A percentile compares a stretch with the other conserved stretches of the same genome.
Evolutionary conservation across 345 rosid species (phyloP).

Genomic region (Corymbia maculata): DNA sequence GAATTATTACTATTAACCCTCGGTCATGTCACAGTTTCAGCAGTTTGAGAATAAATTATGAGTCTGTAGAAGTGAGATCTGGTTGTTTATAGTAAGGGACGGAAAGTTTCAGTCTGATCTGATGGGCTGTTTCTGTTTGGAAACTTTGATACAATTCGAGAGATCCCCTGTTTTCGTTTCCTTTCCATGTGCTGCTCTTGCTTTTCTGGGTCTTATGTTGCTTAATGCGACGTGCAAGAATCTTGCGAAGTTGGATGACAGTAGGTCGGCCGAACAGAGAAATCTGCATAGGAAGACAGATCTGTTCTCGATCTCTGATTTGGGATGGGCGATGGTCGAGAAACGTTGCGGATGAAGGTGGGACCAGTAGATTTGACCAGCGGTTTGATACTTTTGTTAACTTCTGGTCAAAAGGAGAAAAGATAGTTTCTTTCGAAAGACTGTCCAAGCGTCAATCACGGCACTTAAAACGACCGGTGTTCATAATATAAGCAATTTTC

Average conservation of each 20-base stretch:
- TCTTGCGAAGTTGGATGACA: not conserved
- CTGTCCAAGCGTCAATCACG: no score
- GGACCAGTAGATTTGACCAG: not conserved
- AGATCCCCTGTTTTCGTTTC: not conserved
- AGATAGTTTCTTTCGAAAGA: no score
- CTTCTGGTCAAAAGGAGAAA: not conserved
- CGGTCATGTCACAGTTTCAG: not conserved
- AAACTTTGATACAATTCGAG: not conserved
- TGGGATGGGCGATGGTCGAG: not conserved
- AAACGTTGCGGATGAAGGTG: not conserved
- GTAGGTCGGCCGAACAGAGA: not conserved
- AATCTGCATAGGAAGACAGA: not conserved
- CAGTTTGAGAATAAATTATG: not conserved
- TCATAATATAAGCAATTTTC: not conserved
- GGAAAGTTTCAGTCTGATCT: not conserved
- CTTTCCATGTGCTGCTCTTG: not conserved
- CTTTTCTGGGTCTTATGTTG: not conserved
- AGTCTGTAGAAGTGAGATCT: not conserved
- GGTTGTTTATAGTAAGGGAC: not conserved
- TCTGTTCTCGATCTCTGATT: not conserved
- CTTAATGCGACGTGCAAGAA: not conserved
- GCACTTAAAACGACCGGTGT: rapidly evolving
- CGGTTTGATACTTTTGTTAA: not conserved
- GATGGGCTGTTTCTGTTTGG: not conserved
- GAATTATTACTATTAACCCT: not conserved